Base-by-base conservation (phyloP, 495 filamentous ascomycete genomes). In the Neurospora sublineolata region DNA sequence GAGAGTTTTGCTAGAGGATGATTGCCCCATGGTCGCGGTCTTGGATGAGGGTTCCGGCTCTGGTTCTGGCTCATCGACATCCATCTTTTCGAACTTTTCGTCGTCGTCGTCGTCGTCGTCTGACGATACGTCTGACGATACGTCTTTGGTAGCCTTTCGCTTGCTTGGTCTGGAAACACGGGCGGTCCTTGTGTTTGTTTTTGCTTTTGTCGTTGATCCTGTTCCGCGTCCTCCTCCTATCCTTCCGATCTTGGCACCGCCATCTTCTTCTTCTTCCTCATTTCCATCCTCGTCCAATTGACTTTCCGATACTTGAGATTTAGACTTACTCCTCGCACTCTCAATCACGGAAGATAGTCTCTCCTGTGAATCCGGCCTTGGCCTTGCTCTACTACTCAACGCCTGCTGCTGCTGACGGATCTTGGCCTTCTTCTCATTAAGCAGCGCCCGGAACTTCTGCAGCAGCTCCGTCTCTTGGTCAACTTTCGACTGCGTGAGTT, bases 351-450 rank as follows among this genome's bases (percentile, higher is more conserved):
- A 2, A 3, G 52, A 60, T 0, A 60, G 6, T 2, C 52, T 12
- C 4, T 60, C 52, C 1, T 16, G 52, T 12, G 23, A 33, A 27
- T 6, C 12, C 0, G 52, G 1, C 2, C 52, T 33, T 30, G 52
- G 2, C 1, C 52, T 33, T 7, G 4, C 52, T 16, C 52, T 60
- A 18, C 44, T 82, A 18, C 84, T 86, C 6, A 95, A 78, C 10
- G 94, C 75, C 23, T 89, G 85, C 73, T 93, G 90, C 77, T 95
- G 92, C 73, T 94, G 90, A 37, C 93, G 83, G 30, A 97, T 94
- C 80, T 95, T 96, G n/a, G 92, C 83, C 80, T 97, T 97, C 81
- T 97, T 97, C 75, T 90, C 89, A 74, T 97, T 97, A 0, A 97
- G 79, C 2, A 96, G 79, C 23, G 86, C 83, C 40, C 85, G 85